Base-by-base conservation (phyloP, 176 grass and related monocot species). In the Bromus sterilis region DNA sequence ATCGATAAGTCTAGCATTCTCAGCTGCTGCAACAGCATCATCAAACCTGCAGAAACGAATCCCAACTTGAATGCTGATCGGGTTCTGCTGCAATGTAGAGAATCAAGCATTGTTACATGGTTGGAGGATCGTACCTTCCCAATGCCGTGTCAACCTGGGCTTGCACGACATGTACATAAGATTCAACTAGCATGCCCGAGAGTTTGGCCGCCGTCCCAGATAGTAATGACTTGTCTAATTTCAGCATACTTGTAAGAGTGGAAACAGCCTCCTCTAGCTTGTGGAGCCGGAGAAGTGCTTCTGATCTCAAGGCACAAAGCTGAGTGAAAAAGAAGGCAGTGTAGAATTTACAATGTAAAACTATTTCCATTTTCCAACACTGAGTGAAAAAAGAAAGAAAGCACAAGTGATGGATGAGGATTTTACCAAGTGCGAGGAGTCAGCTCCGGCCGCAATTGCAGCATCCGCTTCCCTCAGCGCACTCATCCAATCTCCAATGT, bases 111-210 rank as follows among this genome's bases (percentile, higher is more conserved):
- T 26, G 53, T 79, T 76, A 56, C 42, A 71, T 65, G n/a, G 70
- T 84, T 71, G 74, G 65, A 80, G 1, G 13, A 74, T 57, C 85
- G 80, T 74, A 99, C 96, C 93, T 94, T 57, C 96, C 93, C 53
- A 95, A 78, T 58, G 96, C 96, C 96, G 95, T 88, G 80, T 99
- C 96, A 62, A 95, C 82, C 75, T 91, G 93, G 2, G 93, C 96
- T 77, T 68, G 89, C 32, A 99, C 96, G 80, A 95, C 88, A 74
- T 78, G 74, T 42, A 91, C 76, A 62, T 99, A 99, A 24, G 93
- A 91, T 62, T 78, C 82, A 66, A 85, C 79, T 32, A 87, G 42
- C 93, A 95, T 99, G 43, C 96, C 93, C 6, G 89, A 93, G 15
- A 87, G 68, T 31, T 90, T 95, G 46, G 49, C 61, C 55, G 53